These are phyloP conservation scores for Psilocybe cyanescens DNA, from an alignment of 768 basidiomycete genomes.

Conservation along the genomic window DNA sequence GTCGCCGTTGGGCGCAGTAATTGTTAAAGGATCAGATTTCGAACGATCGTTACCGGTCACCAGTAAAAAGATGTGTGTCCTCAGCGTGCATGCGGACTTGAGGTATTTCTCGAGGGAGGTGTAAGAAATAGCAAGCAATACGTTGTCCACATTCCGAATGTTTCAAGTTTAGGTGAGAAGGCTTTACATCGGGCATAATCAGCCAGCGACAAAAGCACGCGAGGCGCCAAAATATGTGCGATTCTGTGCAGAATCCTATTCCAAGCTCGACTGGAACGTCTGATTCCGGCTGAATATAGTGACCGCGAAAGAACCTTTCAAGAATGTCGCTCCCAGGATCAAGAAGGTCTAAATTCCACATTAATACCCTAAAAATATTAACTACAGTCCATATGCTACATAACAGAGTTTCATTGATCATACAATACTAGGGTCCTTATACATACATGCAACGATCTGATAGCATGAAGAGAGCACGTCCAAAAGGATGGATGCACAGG, in stretches of 20 bases:
- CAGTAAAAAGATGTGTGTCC: no score
- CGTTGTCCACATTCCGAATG: neutral
- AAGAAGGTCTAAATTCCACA: no score
- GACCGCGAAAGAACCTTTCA: neutral
- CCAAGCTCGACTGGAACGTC: neutral
- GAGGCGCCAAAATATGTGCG: neutral
- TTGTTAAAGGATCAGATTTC: no score
- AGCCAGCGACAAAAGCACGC: neutral
- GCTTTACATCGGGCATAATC: neutral
- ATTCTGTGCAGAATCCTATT: neutral
- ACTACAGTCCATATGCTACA: neutral
- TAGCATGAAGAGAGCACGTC: neutral
- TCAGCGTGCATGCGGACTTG: no score
- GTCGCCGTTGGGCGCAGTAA: no score
- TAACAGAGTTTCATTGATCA: neutral
- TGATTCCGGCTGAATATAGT: neutral
- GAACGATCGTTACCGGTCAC: no score
- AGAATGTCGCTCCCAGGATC: no score
- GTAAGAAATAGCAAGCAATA: neutral
- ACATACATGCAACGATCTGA: neutral
- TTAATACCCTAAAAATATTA: neutral
- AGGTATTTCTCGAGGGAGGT: neutral
- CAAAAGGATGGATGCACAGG: neutral
- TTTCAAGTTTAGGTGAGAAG: neutral
- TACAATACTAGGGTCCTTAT: neutral